A percentile compares a stretch with the other conserved stretches of the same genome.
Conservation (phyloP, 345 rosid species). For the Corymbia maculata region DNA sequence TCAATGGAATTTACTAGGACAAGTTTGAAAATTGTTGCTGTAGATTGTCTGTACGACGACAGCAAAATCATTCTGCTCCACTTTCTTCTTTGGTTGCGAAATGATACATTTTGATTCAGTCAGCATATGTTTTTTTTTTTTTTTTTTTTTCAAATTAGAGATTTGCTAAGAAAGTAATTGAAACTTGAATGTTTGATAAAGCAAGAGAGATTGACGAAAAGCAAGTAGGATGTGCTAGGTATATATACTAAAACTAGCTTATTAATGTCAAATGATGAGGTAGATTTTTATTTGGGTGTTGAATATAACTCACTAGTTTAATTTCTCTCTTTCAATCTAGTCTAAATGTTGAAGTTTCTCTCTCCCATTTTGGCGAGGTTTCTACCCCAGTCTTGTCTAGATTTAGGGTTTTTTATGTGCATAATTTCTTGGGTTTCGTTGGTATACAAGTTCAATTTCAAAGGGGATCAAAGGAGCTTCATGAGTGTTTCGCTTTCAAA, state of each 20-base stretch:
- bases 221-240: neutral
- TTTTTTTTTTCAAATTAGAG: neutral
- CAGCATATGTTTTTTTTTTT: neutral
- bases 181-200: too few relatives aligned
- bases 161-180: too few relatives aligned
- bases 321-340: neutral
- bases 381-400: neutral
- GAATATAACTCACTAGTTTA: neutral
- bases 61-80: neutral
- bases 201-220: neutral
- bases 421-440: neutral
- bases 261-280: neutral
- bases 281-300: neutral
- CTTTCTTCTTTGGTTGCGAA: neutral
- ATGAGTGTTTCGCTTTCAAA: neutral
- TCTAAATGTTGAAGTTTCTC: neutral
- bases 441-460: neutral
- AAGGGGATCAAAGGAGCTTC: neutral
- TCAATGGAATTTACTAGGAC: neutral
- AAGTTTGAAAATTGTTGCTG: neutral
- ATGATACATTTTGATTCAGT: neutral
- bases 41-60: neutral
- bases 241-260: neutral
- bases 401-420: neutral
- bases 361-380: neutral